phyloP scores from a whole-genome alignment of 1,139 yeast genomes.

The Yamadazyma mexicana region DNA sequence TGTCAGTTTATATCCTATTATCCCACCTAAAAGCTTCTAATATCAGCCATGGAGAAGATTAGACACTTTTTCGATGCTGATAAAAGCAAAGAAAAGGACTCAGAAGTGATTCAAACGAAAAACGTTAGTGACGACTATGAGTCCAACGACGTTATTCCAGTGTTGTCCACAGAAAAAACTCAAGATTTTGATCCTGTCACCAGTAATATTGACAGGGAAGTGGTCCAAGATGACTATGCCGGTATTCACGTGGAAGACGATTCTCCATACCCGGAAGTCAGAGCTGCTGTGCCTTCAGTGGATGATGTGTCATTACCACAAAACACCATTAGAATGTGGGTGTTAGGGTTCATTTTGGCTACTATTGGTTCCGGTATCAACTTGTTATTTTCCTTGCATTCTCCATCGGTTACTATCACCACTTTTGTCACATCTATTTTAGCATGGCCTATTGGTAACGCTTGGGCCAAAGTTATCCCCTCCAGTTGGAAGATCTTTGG shows the following conservation, averaged over 20 bases:
- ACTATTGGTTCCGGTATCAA: slow-evolving; percentile 63
- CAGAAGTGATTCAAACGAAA: slow-evolving; percentile 6
- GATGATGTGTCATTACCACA: slow-evolving; percentile 59
- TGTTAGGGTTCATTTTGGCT: slow-evolving; percentile 50
- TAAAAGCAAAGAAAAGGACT: slow-evolving; percentile 8
- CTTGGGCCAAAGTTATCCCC: slow-evolving; percentile 44
- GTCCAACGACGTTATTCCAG: slow-evolving; percentile 19
- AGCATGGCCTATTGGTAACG: slow-evolving; percentile 62
- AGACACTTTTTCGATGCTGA: slow-evolving; percentile 15
- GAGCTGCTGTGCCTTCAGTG: slow-evolving; percentile 65
- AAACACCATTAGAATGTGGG: slow-evolving; percentile 65
- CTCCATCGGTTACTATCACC: slow-evolving; percentile 54
- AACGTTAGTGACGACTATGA: slow-evolving; percentile 18
- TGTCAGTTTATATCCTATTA: neutral
- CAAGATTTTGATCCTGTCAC: slow-evolving; percentile 40
- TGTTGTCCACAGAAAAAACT: slow-evolving; percentile 29
- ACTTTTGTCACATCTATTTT: slow-evolving; percentile 58
- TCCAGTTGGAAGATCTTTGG: slow-evolving; percentile 36
- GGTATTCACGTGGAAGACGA: slow-evolving; percentile 48
- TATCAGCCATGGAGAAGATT: slow-evolving; percentile 21
- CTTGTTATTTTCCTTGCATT: slow-evolving; percentile 58
- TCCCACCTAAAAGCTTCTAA: too few species aligned
- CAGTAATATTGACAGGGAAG: slow-evolving; percentile 25
- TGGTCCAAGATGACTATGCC: slow-evolving; percentile 43
- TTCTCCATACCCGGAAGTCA: slow-evolving; percentile 58